Evolutionary conservation across 768 basidiomycete genomes (phyloP).

Genomic region (Suillus sp.): DNA sequence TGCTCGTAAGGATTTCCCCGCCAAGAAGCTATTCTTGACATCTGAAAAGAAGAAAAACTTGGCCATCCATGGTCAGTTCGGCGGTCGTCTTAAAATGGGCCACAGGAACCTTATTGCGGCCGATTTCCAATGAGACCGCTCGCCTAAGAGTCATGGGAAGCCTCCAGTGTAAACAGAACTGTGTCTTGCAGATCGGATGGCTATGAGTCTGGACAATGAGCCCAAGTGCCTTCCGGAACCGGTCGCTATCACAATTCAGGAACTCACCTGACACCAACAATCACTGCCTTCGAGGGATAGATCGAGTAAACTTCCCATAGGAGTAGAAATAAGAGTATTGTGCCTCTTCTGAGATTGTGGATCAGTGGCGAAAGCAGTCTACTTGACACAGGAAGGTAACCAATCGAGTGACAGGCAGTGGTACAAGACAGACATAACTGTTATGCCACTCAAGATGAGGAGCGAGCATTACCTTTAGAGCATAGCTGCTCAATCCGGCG

Average conservation of each 20-base stretch:
- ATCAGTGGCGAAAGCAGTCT: background rate
- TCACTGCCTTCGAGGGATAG: background rate
- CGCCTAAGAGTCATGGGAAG: background rate
- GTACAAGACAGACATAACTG: background rate
- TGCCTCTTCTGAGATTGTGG: background rate
- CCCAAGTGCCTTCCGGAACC: background rate
- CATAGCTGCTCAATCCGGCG: background rate
- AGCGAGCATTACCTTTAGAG: background rate
- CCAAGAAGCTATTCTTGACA: background rate
- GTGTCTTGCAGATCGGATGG: background rate
- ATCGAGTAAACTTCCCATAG: background rate
- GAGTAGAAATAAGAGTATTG: background rate
- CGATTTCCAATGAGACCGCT: background rate
- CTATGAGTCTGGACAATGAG: background rate
- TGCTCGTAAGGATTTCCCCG: background rate
- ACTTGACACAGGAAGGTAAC: background rate
- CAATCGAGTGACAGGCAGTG: background rate
- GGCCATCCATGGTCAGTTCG: background rate
- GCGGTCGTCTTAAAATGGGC: background rate
- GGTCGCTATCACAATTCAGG: background rate
- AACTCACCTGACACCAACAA: background rate
- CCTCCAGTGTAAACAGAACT: background rate
- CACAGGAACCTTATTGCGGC: background rate
- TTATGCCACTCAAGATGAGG: background rate
- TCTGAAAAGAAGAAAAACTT: background rate